Evolutionary conservation across 345 rosid species (phyloP).

Genomic region (Aurinia saxatilis): DNA sequence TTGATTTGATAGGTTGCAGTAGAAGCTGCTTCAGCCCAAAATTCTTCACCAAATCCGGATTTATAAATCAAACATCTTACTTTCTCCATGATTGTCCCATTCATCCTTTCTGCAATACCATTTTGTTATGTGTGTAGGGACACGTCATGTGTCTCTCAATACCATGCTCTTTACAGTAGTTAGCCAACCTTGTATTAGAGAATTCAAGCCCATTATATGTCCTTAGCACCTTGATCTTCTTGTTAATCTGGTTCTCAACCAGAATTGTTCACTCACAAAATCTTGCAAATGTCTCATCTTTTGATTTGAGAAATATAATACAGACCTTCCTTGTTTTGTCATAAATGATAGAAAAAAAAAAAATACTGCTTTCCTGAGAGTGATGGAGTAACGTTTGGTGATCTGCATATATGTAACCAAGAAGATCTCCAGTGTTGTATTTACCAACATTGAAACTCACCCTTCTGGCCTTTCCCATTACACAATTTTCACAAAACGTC

Average conservation of each 20-base stretch:
- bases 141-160: neutral
- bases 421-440: too few relatives aligned
- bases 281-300: neutral
- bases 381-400: too few relatives aligned
- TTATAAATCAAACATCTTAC: neutral
- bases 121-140: neutral
- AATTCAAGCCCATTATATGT: neutral
- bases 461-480: too few relatives aligned
- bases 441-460: too few relatives aligned
- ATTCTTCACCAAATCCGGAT: neutral
- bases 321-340: neutral
- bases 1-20: neutral
- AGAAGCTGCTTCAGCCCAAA: neutral
- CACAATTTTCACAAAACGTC: too few relatives aligned
- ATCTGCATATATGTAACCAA: too few relatives aligned
- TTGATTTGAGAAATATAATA: neutral
- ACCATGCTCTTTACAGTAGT: neutral
- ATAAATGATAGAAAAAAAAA: neutral
- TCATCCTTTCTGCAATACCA: neutral
- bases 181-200: neutral
- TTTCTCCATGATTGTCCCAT: neutral
- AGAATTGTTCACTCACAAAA: neutral
- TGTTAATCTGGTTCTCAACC: neutral
- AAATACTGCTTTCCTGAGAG: too few relatives aligned
- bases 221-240: neutral